phyloP scores from a whole-genome alignment of 345 rosid genomes.

The Jatropha curcas region DNA sequence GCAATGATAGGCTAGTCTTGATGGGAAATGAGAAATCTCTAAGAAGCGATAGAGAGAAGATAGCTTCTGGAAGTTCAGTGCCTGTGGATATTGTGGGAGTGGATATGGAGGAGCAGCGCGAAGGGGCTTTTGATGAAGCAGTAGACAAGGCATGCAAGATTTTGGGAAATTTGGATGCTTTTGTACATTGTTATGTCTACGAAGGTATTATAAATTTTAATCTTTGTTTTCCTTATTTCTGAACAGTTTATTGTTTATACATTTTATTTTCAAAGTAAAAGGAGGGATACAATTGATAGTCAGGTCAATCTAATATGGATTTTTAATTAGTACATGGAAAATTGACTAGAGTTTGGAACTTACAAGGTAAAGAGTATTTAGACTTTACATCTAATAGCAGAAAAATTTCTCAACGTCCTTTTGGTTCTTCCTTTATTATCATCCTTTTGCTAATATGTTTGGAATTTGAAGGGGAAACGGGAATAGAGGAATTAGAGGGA shows the following conservation, averaged over 20 bases:
- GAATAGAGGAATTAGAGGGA: background rate
- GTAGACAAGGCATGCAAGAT: conserved; percentile 62
- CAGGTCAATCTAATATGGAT: background rate
- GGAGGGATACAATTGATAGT: background rate
- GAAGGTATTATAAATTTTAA: conserved; percentile 49
- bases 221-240: background rate
- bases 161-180: conserved; percentile 71
- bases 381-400: background rate
- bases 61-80: conserved; percentile 35
- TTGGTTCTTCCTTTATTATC: too few species aligned
- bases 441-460: too few species aligned
- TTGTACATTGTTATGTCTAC: conserved; percentile 62
- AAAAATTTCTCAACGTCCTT: too few species aligned
- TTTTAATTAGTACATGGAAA: background rate
- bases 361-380: background rate
- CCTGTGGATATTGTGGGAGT: conserved; percentile 59
- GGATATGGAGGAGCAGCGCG: conserved; percentile 76
- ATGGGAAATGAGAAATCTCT: conserved; percentile 68
- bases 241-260: too few species aligned
- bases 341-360: background rate
- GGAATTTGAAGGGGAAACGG: background rate
- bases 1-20: conserved; percentile 61
- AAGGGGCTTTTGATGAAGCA: conserved; percentile 62
- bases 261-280: background rate
- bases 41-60: conserved; percentile 41